A percentile compares a stretch with the other conserved stretches of the same genome.
Evolutionary conservation across 257 asterid species (phyloP).

Genomic region (Cordia subcordata): DNA sequence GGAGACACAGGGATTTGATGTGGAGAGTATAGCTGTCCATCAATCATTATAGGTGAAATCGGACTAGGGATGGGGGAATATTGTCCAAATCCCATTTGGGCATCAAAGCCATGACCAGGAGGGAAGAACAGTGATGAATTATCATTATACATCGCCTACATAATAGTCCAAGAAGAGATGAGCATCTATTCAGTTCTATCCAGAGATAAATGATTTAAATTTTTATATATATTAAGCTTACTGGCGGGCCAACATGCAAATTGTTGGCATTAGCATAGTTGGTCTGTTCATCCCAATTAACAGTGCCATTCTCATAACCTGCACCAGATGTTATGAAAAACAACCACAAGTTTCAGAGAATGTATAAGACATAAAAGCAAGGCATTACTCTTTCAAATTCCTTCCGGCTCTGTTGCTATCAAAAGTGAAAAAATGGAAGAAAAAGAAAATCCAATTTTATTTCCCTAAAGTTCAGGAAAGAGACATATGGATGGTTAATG

Average conservation of each 20-base stretch:
- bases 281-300: slow-evolving; percentile 75
- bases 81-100: slow-evolving; percentile 95
- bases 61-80: slow-evolving; percentile 87
- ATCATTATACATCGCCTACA: slow-evolving; percentile 91
- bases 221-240: slow-evolving; percentile 31
- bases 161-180: slow-evolving; percentile 16
- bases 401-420: too few relatives aligned
- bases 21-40: slow-evolving; percentile 90
- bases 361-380: slow-evolving; percentile 1
- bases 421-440: too few relatives aligned
- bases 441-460: too few relatives aligned
- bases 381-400: not conserved
- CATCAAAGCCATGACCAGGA: slow-evolving; percentile 82
- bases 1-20: slow-evolving; percentile 80
- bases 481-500: too few relatives aligned
- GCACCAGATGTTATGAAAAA: slow-evolving; percentile 25
- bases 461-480: too few relatives aligned
- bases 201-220: slow-evolving; percentile 12
- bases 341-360: slow-evolving; percentile 1
- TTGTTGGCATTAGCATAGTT: slow-evolving; percentile 70
- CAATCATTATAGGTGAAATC: slow-evolving; percentile 82
- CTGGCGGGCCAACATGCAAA: slow-evolving; percentile 84
- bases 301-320: slow-evolving; percentile 82
- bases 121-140: slow-evolving; percentile 65
- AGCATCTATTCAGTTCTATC: slow-evolving; percentile 6